phyloP scores from a whole-genome alignment of 208 protist genomes.

The Trypanosomatidae sp. region DNA sequence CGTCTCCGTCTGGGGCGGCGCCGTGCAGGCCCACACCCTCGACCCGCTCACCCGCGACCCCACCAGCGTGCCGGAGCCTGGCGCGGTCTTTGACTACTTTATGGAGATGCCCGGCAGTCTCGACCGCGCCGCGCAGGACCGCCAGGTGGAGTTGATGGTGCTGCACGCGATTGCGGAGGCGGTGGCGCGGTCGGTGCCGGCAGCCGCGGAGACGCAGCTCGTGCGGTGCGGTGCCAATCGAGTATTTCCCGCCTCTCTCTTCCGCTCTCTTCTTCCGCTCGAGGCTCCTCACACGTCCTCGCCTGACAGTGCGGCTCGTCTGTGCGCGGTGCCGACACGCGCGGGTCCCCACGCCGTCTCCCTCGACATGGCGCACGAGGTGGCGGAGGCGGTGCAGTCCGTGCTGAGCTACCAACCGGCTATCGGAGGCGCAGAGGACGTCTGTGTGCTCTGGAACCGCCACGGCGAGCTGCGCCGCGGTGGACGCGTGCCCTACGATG shows the following conservation, averaged over 20 bases:
- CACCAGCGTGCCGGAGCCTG: neutral
- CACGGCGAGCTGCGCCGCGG: conserved; percentile 46
- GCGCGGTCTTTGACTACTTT: conserved; percentile 30
- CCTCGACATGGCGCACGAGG: conserved; percentile 4
- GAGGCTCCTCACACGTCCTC: too few species aligned
- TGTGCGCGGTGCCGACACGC: conserved; percentile 14
- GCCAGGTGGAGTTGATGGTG: conserved; percentile 42
- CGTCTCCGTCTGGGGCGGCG: conserved; percentile 46
- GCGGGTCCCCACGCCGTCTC: conserved; percentile 5
- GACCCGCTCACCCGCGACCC: neutral
- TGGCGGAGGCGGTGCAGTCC: neutral
- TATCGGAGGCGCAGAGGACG: conserved; percentile 3
- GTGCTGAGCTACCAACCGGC: conserved; percentile 7
- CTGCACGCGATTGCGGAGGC: conserved; percentile 43
- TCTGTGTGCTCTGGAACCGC: conserved; percentile 46
- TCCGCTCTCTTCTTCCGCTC: too few species aligned
- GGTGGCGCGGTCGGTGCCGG: neutral
- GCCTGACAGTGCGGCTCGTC: too few species aligned
- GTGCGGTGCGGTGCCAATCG: too few species aligned
- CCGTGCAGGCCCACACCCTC: neutral
- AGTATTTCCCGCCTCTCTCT: too few species aligned
- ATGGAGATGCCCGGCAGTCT: conserved; percentile 32
- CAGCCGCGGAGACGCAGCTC: neutral
- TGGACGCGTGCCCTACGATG: conserved; percentile 12
- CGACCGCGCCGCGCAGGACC: conserved; percentile 44